A percentile compares a stretch with the other conserved stretches of the same genome.
phyloP scores from a whole-genome alignment of 805 yeast species.

The Ogataea paraovalis region DNA sequence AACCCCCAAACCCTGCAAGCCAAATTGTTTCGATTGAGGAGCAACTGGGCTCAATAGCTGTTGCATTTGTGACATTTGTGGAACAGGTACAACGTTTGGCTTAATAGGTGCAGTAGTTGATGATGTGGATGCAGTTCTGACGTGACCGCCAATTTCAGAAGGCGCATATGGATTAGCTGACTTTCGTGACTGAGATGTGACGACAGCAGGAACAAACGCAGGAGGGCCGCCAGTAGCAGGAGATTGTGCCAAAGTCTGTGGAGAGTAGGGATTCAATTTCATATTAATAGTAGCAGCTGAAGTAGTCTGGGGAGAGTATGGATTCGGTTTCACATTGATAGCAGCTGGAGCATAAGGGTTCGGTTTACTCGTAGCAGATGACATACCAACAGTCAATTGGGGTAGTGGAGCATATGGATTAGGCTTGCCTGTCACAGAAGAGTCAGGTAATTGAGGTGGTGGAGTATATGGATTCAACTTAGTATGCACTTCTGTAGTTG shows the following conservation, averaged over 20 bases:
- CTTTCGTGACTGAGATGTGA: conserved; percentile 6
- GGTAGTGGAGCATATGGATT: conserved; percentile 32
- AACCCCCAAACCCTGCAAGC: neutral
- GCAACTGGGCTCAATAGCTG: conserved; percentile 14
- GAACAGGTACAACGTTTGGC: conserved; percentile 29
- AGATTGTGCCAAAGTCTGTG: neutral
- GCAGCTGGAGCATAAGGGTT: conserved; percentile 37
- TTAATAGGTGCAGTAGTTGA: conserved; percentile 19
- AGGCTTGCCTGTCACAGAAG: conserved; percentile 6
- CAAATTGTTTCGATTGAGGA: neutral
- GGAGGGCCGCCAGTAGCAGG: neutral
- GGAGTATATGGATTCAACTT: conserved; percentile 14
- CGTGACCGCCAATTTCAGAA: conserved; percentile 29
- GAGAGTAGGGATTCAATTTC: conserved; percentile 2
- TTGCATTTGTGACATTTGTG: conserved; percentile 19
- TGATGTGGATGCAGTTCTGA: conserved; percentile 21
- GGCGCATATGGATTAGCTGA: conserved; percentile 32
- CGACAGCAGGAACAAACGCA: neutral
- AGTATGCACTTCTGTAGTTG: conserved; percentile 1
- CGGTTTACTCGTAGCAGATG: conserved; percentile 7
- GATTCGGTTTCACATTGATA: conserved; percentile 32
- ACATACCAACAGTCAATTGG: conserved; percentile 5
- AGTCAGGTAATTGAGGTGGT: conserved; percentile 7
- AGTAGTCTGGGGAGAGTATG: conserved; percentile 24
- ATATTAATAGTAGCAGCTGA: neutral